Conservation (phyloP, 2,329 filamentous ascomycete species). For the Cordyceps farinosa region DNA sequence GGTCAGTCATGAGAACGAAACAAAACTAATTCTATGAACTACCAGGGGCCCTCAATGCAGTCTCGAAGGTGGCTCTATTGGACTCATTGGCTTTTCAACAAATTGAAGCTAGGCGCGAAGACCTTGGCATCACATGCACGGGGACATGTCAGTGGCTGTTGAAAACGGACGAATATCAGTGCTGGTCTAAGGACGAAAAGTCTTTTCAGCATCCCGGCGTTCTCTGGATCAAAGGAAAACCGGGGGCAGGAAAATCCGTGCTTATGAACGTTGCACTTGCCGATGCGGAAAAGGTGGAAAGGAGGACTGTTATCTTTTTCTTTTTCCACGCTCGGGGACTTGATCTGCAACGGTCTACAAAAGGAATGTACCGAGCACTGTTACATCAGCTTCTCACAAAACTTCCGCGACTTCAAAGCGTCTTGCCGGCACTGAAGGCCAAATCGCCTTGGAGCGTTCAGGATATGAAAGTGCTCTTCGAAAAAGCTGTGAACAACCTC, state of each 20-base stretch:
- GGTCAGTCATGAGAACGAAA: no score
- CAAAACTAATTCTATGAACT: no score
- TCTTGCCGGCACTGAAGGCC: no score
- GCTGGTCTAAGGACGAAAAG: constrained; percentile 12
- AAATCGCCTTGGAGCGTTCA: neutral
- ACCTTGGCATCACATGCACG: neutral
- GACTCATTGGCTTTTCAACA: neutral
- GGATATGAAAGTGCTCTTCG: neutral
- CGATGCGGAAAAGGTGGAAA: constrained; percentile 14
- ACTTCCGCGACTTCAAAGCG: constrained; percentile 21
- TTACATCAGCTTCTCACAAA: constrained; percentile 40
- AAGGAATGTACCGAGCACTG: constrained; percentile 48
- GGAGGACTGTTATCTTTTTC: constrained; percentile 35
- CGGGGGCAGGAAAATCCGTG: constrained; percentile 43
- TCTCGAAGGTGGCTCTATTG: neutral
- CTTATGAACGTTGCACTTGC: constrained; percentile 41
- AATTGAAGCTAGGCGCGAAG: neutral
- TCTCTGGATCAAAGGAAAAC: constrained; percentile 41
- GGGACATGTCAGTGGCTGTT: neutral
- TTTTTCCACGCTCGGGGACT: constrained; percentile 49
- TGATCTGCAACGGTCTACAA: constrained; percentile 39
- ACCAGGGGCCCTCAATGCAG: no score
- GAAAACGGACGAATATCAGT: neutral
- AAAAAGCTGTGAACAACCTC: neutral
- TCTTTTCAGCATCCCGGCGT: constrained; percentile 5